phyloP scores from a whole-genome alignment of 78 protist species.

The Capsaspora owczarzaki region DNA sequence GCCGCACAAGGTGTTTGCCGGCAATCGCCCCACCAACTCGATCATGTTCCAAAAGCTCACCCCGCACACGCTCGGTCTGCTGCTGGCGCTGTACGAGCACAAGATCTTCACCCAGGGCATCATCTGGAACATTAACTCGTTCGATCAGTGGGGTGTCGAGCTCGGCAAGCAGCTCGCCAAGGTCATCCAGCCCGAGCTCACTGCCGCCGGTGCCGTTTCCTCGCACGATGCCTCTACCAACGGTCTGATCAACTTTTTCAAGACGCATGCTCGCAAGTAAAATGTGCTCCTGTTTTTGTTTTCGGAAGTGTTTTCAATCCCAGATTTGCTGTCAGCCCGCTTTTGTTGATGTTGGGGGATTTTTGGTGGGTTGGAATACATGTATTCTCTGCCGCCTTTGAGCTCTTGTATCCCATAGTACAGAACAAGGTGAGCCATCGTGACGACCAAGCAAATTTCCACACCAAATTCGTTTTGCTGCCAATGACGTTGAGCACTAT shows the following conservation, averaged over 20 bases:
- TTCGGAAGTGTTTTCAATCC: no score
- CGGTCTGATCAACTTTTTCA: conserved; percentile 81
- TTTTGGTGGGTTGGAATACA: no score
- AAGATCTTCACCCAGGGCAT: conserved; percentile 85
- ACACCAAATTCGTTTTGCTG: no score
- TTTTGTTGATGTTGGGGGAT: no score
- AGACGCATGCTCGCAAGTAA: no score
- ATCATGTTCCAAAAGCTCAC: conserved; percentile 65
- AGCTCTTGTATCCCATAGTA: no score
- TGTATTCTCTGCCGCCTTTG: no score
- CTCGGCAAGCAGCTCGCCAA: conserved; percentile 92
- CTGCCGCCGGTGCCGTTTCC: background rate
- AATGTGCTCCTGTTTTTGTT: no score
- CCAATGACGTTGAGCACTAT: no score
- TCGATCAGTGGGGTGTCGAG: conserved; percentile 98
- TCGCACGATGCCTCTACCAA: conserved; percentile 80
- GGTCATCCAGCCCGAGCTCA: conserved; percentile 44
- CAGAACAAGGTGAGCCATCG: no score
- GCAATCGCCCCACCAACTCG: conserved; percentile 83
- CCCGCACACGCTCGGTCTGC: conserved; percentile 71
- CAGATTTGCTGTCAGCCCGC: no score
- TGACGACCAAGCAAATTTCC: no score
- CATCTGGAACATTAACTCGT: conserved; percentile 91
- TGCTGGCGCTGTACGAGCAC: conserved; percentile 83
- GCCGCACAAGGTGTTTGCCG: conserved; percentile 81